Conservation (phyloP, 2,329 filamentous ascomycete species). For the Colletotrichum tanaceti region DNA sequence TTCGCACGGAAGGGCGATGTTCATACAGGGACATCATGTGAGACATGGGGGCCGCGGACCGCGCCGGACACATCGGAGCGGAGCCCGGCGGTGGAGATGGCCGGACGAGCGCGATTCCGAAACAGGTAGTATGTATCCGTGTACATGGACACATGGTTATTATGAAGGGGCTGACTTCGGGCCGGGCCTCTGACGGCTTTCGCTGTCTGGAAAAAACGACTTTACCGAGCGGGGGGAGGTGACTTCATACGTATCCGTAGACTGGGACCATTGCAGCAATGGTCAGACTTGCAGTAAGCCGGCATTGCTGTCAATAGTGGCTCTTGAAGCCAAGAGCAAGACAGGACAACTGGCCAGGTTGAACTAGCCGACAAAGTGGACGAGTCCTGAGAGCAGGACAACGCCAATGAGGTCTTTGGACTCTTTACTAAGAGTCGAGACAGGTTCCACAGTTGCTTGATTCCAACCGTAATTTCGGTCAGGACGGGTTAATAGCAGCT, state of each 20-base stretch:
- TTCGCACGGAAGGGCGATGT: not conserved
- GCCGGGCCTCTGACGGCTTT: not conserved
- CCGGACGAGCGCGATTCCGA: not conserved
- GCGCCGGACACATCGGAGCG: not conserved
- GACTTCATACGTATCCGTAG: too few species aligned
- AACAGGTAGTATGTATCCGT: too few species aligned
- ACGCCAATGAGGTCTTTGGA: not conserved
- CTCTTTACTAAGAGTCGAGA: not conserved
- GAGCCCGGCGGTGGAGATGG: not conserved
- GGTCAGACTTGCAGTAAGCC: too few species aligned
- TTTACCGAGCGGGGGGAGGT: not conserved
- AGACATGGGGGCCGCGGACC: not conserved
- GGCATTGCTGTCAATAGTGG: too few species aligned
- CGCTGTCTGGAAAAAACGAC: not conserved
- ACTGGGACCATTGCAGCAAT: too few species aligned
- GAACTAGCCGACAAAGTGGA: not conserved
- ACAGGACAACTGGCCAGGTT: too few species aligned
- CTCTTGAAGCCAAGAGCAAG: too few species aligned
- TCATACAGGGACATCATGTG: not conserved
- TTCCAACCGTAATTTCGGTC: too few species aligned
- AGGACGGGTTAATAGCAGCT: too few species aligned
- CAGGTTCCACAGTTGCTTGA: too few species aligned
- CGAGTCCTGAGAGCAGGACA: not conserved
- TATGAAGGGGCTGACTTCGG: not conserved
- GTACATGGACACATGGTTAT: too few species aligned